These are phyloP conservation scores for Zymoseptoria pseudotritici DNA, from an alignment of 2,329 filamentous ascomycete species.

Conservation along the genomic window DNA sequence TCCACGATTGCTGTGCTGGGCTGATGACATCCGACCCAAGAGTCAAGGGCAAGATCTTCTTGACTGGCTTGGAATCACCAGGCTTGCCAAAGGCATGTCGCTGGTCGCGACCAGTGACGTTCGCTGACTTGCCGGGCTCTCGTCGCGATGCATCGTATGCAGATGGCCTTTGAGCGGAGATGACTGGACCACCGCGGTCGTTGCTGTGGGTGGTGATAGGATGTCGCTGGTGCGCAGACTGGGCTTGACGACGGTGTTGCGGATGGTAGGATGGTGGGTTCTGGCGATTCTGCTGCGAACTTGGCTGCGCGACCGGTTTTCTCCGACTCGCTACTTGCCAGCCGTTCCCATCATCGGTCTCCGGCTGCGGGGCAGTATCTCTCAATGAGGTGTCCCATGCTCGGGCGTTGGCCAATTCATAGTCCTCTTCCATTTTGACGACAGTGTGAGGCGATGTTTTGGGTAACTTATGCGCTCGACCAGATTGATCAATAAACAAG, in stretches of 20 bases:
- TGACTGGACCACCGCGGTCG: too few species aligned
- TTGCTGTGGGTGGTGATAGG: not conserved
- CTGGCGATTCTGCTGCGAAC: not conserved
- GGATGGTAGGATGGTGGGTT: not conserved
- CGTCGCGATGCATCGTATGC: too few species aligned
- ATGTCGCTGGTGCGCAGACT: not conserved
- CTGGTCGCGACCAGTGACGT: not conserved
- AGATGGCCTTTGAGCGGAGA: too few species aligned
- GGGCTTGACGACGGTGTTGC: not conserved
- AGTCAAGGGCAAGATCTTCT: not conserved
- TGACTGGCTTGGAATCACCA: not conserved
- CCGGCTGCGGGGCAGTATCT: not conserved
- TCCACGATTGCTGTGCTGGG: slow-evolving; percentile 15
- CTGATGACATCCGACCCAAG: slow-evolving; percentile 5
- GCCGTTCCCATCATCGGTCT: not conserved
- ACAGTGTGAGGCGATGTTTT: not conserved
- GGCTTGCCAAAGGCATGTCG: not conserved
- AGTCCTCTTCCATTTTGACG: slow-evolving; percentile 6
- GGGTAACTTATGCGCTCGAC: not conserved
- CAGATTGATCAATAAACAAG: not conserved
- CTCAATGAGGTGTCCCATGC: slow-evolving; percentile 12
- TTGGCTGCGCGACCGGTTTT: not conserved
- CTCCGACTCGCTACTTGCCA: not conserved
- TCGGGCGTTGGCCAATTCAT: slow-evolving; percentile 15
- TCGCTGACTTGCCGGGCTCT: too few species aligned